Conservation (phyloP, 768 basidiomycete species). For the Floccularia luteovirens region DNA sequence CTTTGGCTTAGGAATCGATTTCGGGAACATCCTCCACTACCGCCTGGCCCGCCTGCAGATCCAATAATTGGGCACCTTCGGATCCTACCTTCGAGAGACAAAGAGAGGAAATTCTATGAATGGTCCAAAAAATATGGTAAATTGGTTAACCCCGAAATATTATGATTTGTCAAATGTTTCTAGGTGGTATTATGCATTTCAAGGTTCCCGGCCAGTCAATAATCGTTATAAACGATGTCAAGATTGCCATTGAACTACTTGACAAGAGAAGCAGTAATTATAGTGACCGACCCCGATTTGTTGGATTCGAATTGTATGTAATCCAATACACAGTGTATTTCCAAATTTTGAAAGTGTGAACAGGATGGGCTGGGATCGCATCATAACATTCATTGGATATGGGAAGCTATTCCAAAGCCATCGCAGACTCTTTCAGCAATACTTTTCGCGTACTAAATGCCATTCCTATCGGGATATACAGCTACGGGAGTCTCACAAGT, state of each 20-base stretch:
- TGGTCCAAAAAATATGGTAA: no score
- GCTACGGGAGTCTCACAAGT: slow-evolving; percentile 4
- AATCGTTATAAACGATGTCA: background rate
- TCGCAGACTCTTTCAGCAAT: slow-evolving; percentile 8
- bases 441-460: no score
- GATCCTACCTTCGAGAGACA: no score
- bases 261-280: background rate
- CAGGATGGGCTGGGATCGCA: slow-evolving; percentile 10
- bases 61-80: no score
- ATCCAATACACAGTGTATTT: background rate
- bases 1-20: no score
- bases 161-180: background rate
- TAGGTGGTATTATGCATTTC: background rate
- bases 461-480: slow-evolving; percentile 8
- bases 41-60: no score
- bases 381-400: slow-evolving; percentile 7
- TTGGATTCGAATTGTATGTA: background rate
- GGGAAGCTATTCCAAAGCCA: slow-evolving; percentile 9
- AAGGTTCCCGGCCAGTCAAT: no score
- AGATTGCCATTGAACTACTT: background rate
- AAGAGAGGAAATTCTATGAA: no score
- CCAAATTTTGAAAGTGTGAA: no score
- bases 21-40: no score
- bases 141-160: no score
- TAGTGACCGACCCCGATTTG: background rate